Percentiles rank a stretch among this genome's conserved stretches.
Conservation (phyloP, 1,284 basidiomycete genomes). For the Mycena citricolor region DNA sequence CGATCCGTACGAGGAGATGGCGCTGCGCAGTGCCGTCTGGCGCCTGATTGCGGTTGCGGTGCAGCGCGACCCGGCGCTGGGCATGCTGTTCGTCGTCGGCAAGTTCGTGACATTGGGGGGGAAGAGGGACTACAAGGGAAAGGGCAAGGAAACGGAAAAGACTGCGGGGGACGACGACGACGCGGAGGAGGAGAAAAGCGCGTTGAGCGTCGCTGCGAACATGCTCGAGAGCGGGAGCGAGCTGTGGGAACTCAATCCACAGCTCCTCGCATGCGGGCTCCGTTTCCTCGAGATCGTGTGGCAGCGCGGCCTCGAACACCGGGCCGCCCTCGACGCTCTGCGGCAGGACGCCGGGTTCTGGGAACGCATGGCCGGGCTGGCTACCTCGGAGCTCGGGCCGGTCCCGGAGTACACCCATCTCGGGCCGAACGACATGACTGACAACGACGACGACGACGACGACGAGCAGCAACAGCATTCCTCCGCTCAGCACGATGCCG, state of each 20-base stretch:
- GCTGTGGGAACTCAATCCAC: constrained; percentile 74
- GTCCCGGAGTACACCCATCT: constrained; percentile 64
- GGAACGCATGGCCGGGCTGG: constrained; percentile 59
- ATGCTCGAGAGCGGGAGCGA: constrained; percentile 69
- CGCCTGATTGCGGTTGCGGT: constrained; percentile 80
- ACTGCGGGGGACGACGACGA: constrained; percentile 16
- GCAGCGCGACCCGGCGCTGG: constrained; percentile 86
- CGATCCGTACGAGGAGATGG: constrained; percentile 69
- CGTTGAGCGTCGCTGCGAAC: constrained; percentile 63
- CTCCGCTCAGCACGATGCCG: constrained; percentile 58
- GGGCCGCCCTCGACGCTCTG: constrained; percentile 52
- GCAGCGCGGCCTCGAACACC: constrained; percentile 81
- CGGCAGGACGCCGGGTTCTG: constrained; percentile 63
- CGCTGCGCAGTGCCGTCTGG: constrained; percentile 78
- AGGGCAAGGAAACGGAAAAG: constrained; percentile 30
- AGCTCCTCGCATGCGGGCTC: constrained; percentile 73
- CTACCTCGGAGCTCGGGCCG: constrained; percentile 64
- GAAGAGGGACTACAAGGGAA: constrained; percentile 45
- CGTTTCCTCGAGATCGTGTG: constrained; percentile 82
- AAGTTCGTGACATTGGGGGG: constrained; percentile 54
- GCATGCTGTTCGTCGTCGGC: constrained; percentile 78
- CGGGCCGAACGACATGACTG: constrained; percentile 43
- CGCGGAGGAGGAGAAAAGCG: constrained; percentile 45
- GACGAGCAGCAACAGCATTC: too few relatives aligned
- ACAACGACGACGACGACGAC: constrained; percentile 43